phyloP scores from a whole-genome alignment of 768 basidiomycete genomes.

The Hypholoma fasciculare region DNA sequence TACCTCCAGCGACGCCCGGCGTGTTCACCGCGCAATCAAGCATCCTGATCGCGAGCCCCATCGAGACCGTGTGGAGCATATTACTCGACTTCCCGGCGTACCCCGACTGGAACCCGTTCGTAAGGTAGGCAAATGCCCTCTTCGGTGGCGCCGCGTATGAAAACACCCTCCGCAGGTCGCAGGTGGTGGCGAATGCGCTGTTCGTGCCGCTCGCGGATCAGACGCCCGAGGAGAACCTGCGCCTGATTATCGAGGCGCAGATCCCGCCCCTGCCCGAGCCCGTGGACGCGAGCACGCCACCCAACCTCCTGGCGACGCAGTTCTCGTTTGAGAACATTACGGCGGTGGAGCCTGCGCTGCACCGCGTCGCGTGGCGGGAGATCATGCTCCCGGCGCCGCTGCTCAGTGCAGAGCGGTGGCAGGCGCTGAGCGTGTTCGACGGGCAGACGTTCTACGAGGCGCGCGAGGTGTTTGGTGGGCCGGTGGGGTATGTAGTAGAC shows the following conservation, averaged over 20 bases:
- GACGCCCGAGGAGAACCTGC: conserved; percentile 19
- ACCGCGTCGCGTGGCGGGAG: conserved; percentile 27
- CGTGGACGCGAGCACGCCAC: conserved; percentile 25
- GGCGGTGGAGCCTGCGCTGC: conserved; percentile 20
- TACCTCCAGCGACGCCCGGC: conserved; percentile 28
- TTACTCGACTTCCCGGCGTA: conserved; percentile 53
- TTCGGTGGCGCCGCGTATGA: background rate
- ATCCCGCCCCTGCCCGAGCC: conserved; percentile 31
- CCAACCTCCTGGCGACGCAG: conserved; percentile 25
- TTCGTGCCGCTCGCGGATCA: conserved; percentile 24
- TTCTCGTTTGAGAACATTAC: conserved; percentile 32
- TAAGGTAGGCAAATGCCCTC: conserved; percentile 16
- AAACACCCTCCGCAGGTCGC: conserved; percentile 16
- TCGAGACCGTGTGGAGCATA: conserved; percentile 47
- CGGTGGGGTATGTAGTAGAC: conserved; percentile 22
- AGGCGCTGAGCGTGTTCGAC: conserved; percentile 22
- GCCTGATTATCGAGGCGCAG: conserved; percentile 27
- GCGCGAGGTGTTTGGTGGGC: conserved; percentile 25
- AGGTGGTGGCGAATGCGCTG: conserved; percentile 23
- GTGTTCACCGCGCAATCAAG: conserved; percentile 38
- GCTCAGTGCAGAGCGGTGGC: conserved; percentile 29
- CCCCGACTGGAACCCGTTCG: conserved; percentile 47
- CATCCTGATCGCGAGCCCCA: conserved; percentile 48
- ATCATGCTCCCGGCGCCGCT: conserved; percentile 24
- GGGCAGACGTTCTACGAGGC: conserved; percentile 31